Evolutionary conservation across 768 basidiomycete species (phyloP), one percentile per base, ranked within the genome.

Genomic region (Kwoniella europaea): DNA sequence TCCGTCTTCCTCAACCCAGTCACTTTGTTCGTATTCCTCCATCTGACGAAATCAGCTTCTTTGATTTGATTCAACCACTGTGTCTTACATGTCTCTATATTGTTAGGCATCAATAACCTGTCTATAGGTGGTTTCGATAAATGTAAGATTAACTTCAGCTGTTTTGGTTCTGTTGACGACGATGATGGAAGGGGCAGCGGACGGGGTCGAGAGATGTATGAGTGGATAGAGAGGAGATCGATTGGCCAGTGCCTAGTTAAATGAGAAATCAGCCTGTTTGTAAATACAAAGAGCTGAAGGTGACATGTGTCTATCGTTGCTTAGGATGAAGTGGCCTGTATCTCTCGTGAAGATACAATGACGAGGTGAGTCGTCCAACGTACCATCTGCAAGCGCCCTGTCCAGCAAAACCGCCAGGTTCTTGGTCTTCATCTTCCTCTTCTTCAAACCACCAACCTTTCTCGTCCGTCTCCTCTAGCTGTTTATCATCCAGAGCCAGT

Each of bases 381-480:
- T 68, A 96, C 96, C 96, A 98, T 85, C 94, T 93, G 67, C 79
- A 80, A 10, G 74, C 62, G 5, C 79, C 82, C 68, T 77, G 76
- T 44, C 66, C 57, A n/a, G 74, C 68, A 67, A 80, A 79, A 56
- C 44, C 72, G 16, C 72, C 76, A 29, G 61, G 29, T n/a, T 67
- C 68, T 22, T 66, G 69, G 52, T 44, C 60, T 27, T 61, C 68
- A 61, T 46, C 64, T 10, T 44, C 59, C 22, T 75, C 76, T 72
- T 90, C 91, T 84, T 97, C 94, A 82, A 99, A 97, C 97, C 96
- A 98, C 92, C 96, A 94, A 63, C 95, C 92, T 68, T 92, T 91
- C 74, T 94, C 92, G 79, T 91, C 91, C 70, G 95, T 84, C 10
- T 86, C 77, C 71, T 90, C 90, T 4, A 89, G 89, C 41, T 91